Percentiles rank a stretch among this genome's conserved stretches.
phyloP scores from a whole-genome alignment of 1,284 basidiomycete species.

The Puccinia horiana region DNA sequence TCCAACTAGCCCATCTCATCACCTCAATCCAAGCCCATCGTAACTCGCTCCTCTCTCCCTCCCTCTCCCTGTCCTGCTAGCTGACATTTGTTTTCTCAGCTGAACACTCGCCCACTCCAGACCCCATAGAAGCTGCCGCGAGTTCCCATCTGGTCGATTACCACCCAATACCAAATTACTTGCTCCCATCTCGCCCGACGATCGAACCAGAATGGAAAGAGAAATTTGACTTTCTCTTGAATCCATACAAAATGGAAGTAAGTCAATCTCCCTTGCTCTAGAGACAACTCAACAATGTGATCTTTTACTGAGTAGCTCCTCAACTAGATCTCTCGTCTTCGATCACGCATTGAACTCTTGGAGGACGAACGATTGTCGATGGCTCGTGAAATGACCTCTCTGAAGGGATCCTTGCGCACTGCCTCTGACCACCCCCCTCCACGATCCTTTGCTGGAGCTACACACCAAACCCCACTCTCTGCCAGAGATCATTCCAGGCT shows the following conservation, averaged over 20 bases:
- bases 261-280: neutral
- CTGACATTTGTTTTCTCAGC: neutral
- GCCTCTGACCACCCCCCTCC: neutral
- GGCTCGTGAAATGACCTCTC: conserved; percentile 36
- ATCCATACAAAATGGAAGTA: conserved; percentile 26
- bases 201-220: conserved; percentile 12
- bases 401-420: neutral
- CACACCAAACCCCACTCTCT: conserved; percentile 15
- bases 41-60: neutral
- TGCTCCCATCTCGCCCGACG: neutral
- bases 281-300: neutral
- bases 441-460: neutral
- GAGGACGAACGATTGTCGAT: conserved; percentile 21
- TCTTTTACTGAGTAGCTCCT: neutral
- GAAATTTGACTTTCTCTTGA: neutral
- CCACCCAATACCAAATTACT: neutral
- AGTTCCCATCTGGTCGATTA: neutral
- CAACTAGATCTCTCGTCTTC: conserved; percentile 28
- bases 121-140: neutral
- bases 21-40: conserved; percentile 38
- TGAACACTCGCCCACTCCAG: neutral
- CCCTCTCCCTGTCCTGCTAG: neutral
- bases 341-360: conserved; percentile 16
- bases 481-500: neutral
- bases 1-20: conserved; percentile 41